Base-by-base conservation (phyloP, 2,329 filamentous ascomycete genomes). In the Ceratocystis ficicola region DNA sequence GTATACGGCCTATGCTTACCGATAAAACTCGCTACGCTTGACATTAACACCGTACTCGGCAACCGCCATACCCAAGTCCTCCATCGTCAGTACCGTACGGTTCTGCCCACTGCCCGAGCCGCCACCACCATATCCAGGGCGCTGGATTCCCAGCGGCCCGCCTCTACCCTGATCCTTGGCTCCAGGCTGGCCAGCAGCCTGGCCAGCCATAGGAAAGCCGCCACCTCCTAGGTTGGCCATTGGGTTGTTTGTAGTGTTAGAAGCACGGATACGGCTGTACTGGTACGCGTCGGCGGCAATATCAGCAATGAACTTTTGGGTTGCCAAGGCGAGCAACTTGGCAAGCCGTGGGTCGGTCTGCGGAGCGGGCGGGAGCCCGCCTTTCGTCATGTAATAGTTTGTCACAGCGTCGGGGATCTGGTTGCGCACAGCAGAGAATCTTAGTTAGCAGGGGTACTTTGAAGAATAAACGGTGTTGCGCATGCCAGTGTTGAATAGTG, bases 281-380 rank as follows among this genome's bases (percentile, higher is more conserved):
- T 99, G 94, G 76, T 99, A 99, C 2, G 94, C 91, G 75, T 99
- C 94, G 66, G 94, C 92, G 1, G 94, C 94, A 70, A 99, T 90
- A 75, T 99, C 94, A 67, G 94, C 92, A 72, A 99, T 89, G 80
- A 99, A 99, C 75, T 99, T 99, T 74, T 99, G 94, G 0, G 94
- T 96, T n/a, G 94, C 94, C 7, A 99, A 88, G 1, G 94, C 93
- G 55, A 99, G 87, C 2, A 99, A 87, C 61, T 93, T 90, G 25
- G 93, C 90, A 32, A 99, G 88, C 67, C 92, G 90, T 22, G 87
- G 87, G 72, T 96, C 90, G 64, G 91, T 95, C 71, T 94, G 88
- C 0, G 90, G 92, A 50, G 93, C 91, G 1, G 93, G 93, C 44
- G 94, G 92, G 3, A 99, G 89, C 64, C 94, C 94, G 70, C 93